Base-by-base conservation (phyloP, 371 early-diverging fungal genomes). In the Mucor ambiguus region DNA sequence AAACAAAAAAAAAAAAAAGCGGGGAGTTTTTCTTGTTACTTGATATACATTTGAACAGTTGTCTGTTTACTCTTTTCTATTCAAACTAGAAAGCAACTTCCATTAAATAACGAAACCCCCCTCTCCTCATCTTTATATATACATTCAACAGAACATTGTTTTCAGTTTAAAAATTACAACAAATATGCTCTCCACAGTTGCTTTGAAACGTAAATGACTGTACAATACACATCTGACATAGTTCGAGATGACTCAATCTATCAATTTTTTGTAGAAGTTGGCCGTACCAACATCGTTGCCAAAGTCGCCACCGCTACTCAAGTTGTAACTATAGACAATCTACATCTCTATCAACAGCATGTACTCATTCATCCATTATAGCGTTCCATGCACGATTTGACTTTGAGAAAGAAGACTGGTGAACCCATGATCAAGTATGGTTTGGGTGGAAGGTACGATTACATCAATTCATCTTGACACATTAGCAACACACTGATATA, bases 341-440 rank as follows among this genome's bases (percentile, higher is more conserved):
- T 30, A 14, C 22, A 7, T 38, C 18, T 14, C 16, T 1, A 1
- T 32, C 24, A 29, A 16, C 44, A 54, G 3, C n/a, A 44, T 7
- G 43, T 60, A 37, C 16, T 48, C 24, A 35, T 11, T 61, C 22
- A 54, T 41, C 30, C 28, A 61, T 12, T 30, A 9, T 63, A 89
- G 88, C 89, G 91, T 73, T 78, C 83, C 58, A 81, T 87, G 68
- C 85, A 87, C 68, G 91, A 92, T 72, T 74, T 92, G 66, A 81
- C 84, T 12, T 75, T 92, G 26, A 86, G 89, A 66, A 85, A 85
- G 64, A 86, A 89, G 72, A 87, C 89, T 26, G 89, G 90, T 69
- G 85, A 90, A 64, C 80, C 87, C 68, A 79, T 90, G 74, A 78
- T 90, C 66, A 83, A 81, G 44, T 79, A 87, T 48, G 92, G 92